Base-by-base conservation (phyloP, 805 yeast species). In the Suhomyces sp. region DNA sequence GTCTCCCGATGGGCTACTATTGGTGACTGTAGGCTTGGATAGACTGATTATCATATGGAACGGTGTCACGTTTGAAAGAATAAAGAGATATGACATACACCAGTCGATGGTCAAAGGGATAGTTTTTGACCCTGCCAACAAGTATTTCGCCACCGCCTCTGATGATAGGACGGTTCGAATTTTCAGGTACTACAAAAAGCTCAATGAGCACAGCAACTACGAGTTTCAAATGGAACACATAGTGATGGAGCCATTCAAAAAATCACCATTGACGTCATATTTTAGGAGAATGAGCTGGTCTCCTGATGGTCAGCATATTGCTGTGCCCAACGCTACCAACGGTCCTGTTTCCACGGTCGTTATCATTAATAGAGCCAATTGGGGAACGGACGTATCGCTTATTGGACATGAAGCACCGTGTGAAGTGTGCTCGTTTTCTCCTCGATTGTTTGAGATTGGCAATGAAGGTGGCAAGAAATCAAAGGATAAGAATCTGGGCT, bases 51-150 rank as follows among this genome's bases (percentile, higher is more conserved):
- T 93, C 44, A 85, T 94, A 10, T 94, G 98, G 97, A 89, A 85
- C 62, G 98, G 97, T 3, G 72, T 83, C 2, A 93, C 97, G 0
- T 91, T 94, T 75, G 96, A 94, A 70, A 81, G 89, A 57, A 82
- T 93, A 51, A 90, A 89, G 65, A 75, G 96, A 29, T 88, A 90
- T 60, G 97, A 93, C 62, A 86, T 91, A 20, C 99, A 94, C 67
- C 96, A 90, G 64, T 88, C 96, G 2, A 93, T 89, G 72, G 97
- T 94, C 24, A 94, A 94, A 68, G 98, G 99, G 52, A 89, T 94
- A 10, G 93, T 93, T 1, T 94, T 94, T 68, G 99, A 94, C 66
- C 99, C 99, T 0, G 99, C 99, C 2, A 91, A 91, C 67, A 94
- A 94, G 71, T 94, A 90, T 67, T 94, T 94, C 73, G 97, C 97